Evolutionary conservation across 2,329 filamentous ascomycete genomes (phyloP).

Genomic region (Volutella citrinella): DNA sequence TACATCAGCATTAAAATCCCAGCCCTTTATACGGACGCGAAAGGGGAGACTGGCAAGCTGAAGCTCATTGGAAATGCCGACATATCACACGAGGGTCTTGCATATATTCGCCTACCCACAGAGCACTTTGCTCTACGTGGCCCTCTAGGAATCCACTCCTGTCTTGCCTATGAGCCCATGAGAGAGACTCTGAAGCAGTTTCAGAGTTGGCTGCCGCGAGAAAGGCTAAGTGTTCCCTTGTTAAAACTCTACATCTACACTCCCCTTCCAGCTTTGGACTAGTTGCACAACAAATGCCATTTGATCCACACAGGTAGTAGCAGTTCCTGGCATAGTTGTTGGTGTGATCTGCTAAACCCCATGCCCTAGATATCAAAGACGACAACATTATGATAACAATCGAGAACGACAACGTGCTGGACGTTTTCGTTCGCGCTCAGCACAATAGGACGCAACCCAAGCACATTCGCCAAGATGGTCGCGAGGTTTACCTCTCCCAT

Average conservation of each 20-base stretch:
- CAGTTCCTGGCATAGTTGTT: too few species aligned
- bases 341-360: too few species aligned
- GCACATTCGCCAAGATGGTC: conserved; percentile 10
- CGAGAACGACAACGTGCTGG: conserved; percentile 13
- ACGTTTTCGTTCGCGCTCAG: conserved; percentile 5
- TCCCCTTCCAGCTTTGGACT: conserved; percentile 18
- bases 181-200: conserved; percentile 17
- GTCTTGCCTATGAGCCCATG: conserved; percentile 20
- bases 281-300: conserved; percentile 17
- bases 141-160: conserved; percentile 18
- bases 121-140: conserved; percentile 15
- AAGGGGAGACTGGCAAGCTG: conserved; percentile 6
- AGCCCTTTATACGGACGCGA: conserved; percentile 12
- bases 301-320: conserved; percentile 21
- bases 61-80: conserved; percentile 13
- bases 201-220: conserved; percentile 11
- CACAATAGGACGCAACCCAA: conserved; percentile 3
- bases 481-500: conserved; percentile 13
- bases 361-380: conserved; percentile 10
- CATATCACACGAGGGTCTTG: conserved; percentile 12
- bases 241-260: conserved; percentile 15
- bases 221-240: conserved; percentile 10
- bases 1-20: conserved; percentile 16
- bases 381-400: conserved; percentile 22
- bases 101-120: conserved; percentile 7